Evolutionary conservation across 148 eudicot genomes (phyloP), one percentile per base, ranked within the genome.

Genomic region (Vaccinium macrocarpon): DNA sequence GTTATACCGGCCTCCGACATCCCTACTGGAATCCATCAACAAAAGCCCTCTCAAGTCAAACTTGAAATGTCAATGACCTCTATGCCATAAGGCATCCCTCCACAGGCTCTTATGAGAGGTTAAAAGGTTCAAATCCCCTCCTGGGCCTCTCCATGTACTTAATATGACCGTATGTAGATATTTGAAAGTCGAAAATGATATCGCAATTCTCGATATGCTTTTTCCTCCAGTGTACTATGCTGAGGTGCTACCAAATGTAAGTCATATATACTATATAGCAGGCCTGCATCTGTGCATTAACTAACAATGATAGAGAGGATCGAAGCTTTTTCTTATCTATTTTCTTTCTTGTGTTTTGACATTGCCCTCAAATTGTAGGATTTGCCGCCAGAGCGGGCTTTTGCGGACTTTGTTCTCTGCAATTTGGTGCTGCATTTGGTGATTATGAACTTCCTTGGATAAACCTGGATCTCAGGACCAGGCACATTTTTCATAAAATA

Each of bases 341-440:
- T 55, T 57, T 51, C 15, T 25, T 25, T 3, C 16, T 13, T 11
- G 27, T 27, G n/a, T 1, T 53, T 53, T 66, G 21, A 62, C 68
- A 25, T 51, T 70, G 46, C 46, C 46, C 0, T 42, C 46, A 42
- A 42, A 42, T 87, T 89, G 89, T 93, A 96, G 98, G 98, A 96
- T 88, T 88, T 96, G 85, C 91, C 98, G 78, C 98, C 97, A 70
- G 98, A 94, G 76, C 97, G 98, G 52, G 95, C 98, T 59, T 93
- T 94, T 83, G 98, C 97, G 2, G 98, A 96, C 89, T 96, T 96
- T 83, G 91, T 96, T 78, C 94, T 96, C 18, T 93, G 98, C 92
- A 94, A 96, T 88, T 88, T 96, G 86, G 98, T 96, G 79, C 98
- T 96, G 86, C 98, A 96, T 90, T 85, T 96, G 92, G 98, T 94